Evolutionary conservation across 2,329 filamentous ascomycete genomes (phyloP), one percentile per base, ranked within the genome.

Genomic region (Colletotrichum tamarilloi): DNA sequence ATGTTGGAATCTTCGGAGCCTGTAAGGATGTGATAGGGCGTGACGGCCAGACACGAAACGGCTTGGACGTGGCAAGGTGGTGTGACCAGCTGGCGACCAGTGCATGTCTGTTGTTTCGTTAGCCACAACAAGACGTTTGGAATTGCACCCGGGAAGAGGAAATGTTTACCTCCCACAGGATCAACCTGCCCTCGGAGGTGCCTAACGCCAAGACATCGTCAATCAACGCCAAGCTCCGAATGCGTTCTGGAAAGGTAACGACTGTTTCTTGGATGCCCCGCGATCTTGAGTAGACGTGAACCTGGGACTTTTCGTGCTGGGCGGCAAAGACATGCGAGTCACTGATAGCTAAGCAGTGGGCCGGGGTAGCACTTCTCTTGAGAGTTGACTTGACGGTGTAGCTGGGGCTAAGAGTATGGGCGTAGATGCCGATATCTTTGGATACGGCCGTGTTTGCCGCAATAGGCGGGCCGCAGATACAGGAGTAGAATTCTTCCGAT

Each of bases 321-420:
- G 95, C 96, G 4, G 95, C 93, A 81, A 98, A 99, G 59, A 98
- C 88, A 81, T 99, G 97, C 24, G 92, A 92, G 57, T 90, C 87
- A 82, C 89, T 97, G 77, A 95, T 88, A 35, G 95, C 95, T 68
- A 99, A 85, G 77, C 94, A 93, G 82, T 96, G 94, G 71, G 89
- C 86, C 30, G 92, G 88, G n/a, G 92, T 91, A 19, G 94, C 93
- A 85, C 94, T 97, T 85, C 98, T 98, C 88, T 98, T 98, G 88
- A 97, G 95, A 60, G 92, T 89, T 75, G 91, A 87, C 79, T 93
- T 92, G 80, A 95, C 90, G n/a, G 91, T 88, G 75, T 92, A 90
- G 67, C 92, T 89, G 53, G 95, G 95, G 78, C 95, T 93, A 77
- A 95, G 89, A 75, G 95, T 92, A 82, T 98, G 94, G 68, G 94